Evolutionary conservation across 2,329 filamentous ascomycete species (phyloP), one percentile per base, ranked within the genome.

Genomic region (Aureobasidium namibiae): DNA sequence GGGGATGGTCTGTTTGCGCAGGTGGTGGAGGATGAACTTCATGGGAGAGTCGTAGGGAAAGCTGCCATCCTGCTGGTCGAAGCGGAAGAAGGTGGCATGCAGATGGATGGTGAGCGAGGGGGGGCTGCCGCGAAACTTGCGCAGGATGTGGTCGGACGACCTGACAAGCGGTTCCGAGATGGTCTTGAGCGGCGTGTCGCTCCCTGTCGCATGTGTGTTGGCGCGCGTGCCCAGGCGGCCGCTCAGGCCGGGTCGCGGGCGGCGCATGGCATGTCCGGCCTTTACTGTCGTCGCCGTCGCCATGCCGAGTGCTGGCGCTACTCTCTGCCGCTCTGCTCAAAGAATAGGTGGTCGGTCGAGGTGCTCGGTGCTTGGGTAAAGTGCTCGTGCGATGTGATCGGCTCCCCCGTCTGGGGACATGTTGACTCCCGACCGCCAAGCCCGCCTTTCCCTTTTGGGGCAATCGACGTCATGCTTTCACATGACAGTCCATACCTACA

Each of bases 1-100:
- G 1, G 94, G 94, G 36, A 99, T 79, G 0, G 90, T 95, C 60
- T 87, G 83, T 42, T 77, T 78, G 64, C 82, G 82, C 46, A 97
- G 73, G 71, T 96, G 91, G 65, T 95, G 85, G 38, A 96, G 78
- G 52, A 89, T 78, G 65, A 89, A 74, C 66, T 82, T 85, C 92
- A 97, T 96, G 24, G 94, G 91, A 21, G 91, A 96, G 67, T 90
- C 89, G 73, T 97, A 97, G 5, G 84, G 82, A 67, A 96, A 96
- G 69, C 89, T 92, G 68, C 92, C 89, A 72, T 96, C 91, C 73
- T 96, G 92, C 67, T 91, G 85, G 66, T 97, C 92, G 74, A 99
- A 95, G 60, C 88, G 85, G 70, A 96, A 97, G 73, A 96, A 87
- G 4, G 83, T 90, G 10, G 85, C 81, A 69, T 96, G 86, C 33